phyloP scores from a whole-genome alignment of 2,329 filamentous ascomycete genomes.

The Verticillium dahliae region DNA sequence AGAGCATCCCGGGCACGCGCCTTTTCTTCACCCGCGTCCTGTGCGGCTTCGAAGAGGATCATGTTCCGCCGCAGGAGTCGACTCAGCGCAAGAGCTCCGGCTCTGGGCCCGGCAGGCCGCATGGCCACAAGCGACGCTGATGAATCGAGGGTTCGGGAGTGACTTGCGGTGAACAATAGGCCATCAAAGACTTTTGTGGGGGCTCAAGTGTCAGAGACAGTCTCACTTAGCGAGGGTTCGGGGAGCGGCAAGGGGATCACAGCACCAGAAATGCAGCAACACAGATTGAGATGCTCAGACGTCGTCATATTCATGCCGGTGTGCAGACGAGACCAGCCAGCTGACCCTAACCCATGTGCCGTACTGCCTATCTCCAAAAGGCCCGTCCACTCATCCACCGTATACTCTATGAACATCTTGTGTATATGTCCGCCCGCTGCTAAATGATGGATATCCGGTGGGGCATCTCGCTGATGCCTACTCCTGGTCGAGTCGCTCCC shows the following conservation, averaged over 20 bases:
- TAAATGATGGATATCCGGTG: slow-evolving; percentile 1
- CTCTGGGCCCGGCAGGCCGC: background rate
- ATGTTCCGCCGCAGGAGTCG: slow-evolving; percentile 8
- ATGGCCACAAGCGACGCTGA: background rate
- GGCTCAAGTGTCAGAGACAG: background rate
- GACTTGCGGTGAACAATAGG: background rate
- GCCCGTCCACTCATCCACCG: background rate
- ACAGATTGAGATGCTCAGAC: background rate
- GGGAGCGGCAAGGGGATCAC: background rate
- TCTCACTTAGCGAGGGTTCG: background rate
- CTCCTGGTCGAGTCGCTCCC: background rate
- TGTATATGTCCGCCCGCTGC: slow-evolving; percentile 4
- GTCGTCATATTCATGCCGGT: slow-evolving; percentile 4
- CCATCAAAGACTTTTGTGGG: background rate
- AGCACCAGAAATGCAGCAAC: background rate
- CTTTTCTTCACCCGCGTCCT: slow-evolving; percentile 50
- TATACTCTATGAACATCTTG: slow-evolving; percentile 1
- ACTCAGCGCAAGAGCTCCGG: slow-evolving; percentile 8
- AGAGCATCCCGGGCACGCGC: slow-evolving; percentile 51
- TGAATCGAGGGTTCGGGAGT: background rate
- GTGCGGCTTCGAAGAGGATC: slow-evolving; percentile 38
- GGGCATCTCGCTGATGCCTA: background rate
- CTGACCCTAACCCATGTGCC: slow-evolving; percentile 7
- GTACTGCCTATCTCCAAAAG: background rate
- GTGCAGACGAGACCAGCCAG: slow-evolving; percentile 11